A percentile compares a stretch with the other conserved stretches of the same genome.
Evolutionary conservation across 2,329 filamentous ascomycete species (phyloP).

Genomic region (Paecilomyces niveus): DNA sequence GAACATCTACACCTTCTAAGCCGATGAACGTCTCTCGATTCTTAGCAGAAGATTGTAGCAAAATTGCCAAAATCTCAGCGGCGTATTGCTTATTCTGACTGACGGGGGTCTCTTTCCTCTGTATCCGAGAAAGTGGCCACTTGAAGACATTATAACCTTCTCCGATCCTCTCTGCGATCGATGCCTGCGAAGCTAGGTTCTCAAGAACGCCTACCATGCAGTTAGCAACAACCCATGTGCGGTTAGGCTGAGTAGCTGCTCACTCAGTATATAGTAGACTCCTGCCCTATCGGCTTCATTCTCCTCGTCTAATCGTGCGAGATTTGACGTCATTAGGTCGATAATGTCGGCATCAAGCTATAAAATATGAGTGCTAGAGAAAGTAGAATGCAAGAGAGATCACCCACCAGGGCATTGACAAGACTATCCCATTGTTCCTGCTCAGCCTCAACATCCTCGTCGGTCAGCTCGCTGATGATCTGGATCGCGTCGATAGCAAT

Average conservation of each 20-base stretch:
- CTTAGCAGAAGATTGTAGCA: slow-evolving; percentile 66
- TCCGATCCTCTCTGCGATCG: slow-evolving; percentile 65
- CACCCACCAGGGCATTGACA: slow-evolving; percentile 52
- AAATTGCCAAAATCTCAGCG: slow-evolving; percentile 82
- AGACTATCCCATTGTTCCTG: slow-evolving; percentile 74
- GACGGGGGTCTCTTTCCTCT: slow-evolving; percentile 59
- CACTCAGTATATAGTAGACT: slow-evolving; percentile 72
- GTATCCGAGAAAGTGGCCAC: slow-evolving; percentile 72
- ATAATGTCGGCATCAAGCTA: slow-evolving; percentile 37
- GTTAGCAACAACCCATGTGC: slow-evolving; percentile 8
- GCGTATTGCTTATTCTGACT: slow-evolving; percentile 93
- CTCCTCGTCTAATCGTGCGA: slow-evolving; percentile 70
- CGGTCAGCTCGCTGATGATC: slow-evolving; percentile 82
- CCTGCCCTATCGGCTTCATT: slow-evolving; percentile 69
- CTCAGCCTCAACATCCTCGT: slow-evolving; percentile 80
- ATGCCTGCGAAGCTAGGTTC: slow-evolving; percentile 67
- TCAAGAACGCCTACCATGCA: slow-evolving; percentile 58
- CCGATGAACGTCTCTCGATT: slow-evolving; percentile 59
- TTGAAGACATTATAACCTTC: slow-evolving; percentile 55
- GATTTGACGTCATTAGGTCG: slow-evolving; percentile 45
- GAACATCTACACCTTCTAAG: slow-evolving; percentile 65
- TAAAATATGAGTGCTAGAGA: neutral
- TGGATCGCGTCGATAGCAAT: slow-evolving; percentile 89
- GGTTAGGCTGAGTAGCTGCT: slow-evolving; percentile 3
- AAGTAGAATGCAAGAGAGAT: neutral